Conservation (phyloP, 2,329 filamentous ascomycete genomes). For the Akanthomyces lecanii region DNA sequence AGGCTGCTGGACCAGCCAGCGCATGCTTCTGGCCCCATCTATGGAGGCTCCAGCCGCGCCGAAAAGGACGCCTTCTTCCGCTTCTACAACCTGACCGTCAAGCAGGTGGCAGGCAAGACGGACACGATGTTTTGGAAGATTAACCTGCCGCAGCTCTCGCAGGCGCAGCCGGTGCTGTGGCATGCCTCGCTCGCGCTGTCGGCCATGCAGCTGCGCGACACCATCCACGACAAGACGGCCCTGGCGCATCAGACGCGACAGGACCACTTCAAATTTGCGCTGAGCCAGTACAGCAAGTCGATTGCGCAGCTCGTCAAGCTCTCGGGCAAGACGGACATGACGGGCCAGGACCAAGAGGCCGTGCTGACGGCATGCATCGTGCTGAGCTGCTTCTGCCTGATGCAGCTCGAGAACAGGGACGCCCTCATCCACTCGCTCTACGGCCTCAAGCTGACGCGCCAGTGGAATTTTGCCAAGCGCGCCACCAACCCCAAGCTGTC, state of each 20-base stretch:
- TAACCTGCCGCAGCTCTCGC: slow-evolving; percentile 11
- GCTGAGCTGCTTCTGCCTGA: slow-evolving; percentile 10
- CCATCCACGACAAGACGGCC: neutral
- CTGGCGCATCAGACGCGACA: slow-evolving; percentile 8
- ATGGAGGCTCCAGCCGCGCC: slow-evolving; percentile 4
- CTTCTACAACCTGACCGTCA: slow-evolving; percentile 12
- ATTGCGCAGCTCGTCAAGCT: slow-evolving; percentile 6
- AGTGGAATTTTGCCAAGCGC: slow-evolving; percentile 10
- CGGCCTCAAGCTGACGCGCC: slow-evolving; percentile 5
- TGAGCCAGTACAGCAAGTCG: slow-evolving; percentile 11
- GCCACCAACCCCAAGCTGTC: slow-evolving; percentile 7
- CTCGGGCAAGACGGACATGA: slow-evolving; percentile 11
- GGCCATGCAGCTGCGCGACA: slow-evolving; percentile 11
- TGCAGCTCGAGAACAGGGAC: slow-evolving; percentile 13
- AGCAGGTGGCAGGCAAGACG: slow-evolving; percentile 11
- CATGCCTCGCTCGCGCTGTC: slow-evolving; percentile 12
- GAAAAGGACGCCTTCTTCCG: slow-evolving; percentile 16
- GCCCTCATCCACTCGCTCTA: slow-evolving; percentile 11
- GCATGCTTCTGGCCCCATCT: slow-evolving; percentile 5
- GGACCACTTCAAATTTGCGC: slow-evolving; percentile 13
- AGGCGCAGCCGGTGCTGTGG: slow-evolving; percentile 8
- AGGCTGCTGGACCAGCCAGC: neutral
- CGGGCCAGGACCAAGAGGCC: slow-evolving; percentile 3
- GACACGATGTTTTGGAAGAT: slow-evolving; percentile 12
- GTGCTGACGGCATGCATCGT: slow-evolving; percentile 13